Percentiles rank a stretch among this genome's conserved stretches.
Evolutionary conservation across 2,329 filamentous ascomycete species (phyloP).

Genomic region (Botrytis galanthina): DNA sequence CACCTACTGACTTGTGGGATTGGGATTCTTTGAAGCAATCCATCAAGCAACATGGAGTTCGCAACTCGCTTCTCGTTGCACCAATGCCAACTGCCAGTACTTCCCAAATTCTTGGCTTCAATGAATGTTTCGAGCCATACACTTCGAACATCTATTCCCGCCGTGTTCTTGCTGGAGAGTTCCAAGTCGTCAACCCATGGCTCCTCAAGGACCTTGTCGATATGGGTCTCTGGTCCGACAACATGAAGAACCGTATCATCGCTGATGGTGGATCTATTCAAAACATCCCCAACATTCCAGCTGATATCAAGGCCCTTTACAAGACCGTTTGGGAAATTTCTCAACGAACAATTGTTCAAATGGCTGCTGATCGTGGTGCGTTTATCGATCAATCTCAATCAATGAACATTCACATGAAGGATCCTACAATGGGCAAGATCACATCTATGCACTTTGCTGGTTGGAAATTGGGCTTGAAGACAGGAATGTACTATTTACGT

Average conservation of each 20-base stretch:
- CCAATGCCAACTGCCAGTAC: constrained; percentile 98
- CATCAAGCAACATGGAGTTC: constrained; percentile 88
- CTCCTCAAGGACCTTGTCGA: constrained; percentile 96
- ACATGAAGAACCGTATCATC: constrained; percentile 99
- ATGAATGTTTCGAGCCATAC: constrained; percentile 99
- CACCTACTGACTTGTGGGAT: constrained; percentile 92
- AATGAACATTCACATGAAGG: constrained; percentile 99
- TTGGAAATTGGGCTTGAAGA: constrained; percentile 99
- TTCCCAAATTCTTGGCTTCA: constrained; percentile 97
- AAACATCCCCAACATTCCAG: constrained; percentile 93
- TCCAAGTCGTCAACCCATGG: constrained; percentile 99
- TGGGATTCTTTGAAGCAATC: constrained; percentile 86
- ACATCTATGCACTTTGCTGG: constrained; percentile 99
- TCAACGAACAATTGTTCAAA: constrained; percentile 91
- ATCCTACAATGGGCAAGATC: constrained; percentile 99
- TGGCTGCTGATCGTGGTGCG: constrained; percentile 96
- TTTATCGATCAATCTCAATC: constrained; percentile 99
- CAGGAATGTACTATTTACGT: constrained; percentile 99
- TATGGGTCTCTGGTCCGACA: constrained; percentile 96
- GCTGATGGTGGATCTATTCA: constrained; percentile 94
- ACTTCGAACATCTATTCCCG: constrained; percentile 99
- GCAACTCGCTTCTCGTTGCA: constrained; percentile 91
- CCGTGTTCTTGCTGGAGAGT: constrained; percentile 94
- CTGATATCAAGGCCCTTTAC: constrained; percentile 94
- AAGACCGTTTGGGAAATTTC: constrained; percentile 99